A percentile compares a stretch with the other conserved stretches of the same genome.
These are phyloP conservation scores for Ogataea parapolymorpha DNA, from an alignment of 805 yeast species.

Conservation along the genomic window DNA sequence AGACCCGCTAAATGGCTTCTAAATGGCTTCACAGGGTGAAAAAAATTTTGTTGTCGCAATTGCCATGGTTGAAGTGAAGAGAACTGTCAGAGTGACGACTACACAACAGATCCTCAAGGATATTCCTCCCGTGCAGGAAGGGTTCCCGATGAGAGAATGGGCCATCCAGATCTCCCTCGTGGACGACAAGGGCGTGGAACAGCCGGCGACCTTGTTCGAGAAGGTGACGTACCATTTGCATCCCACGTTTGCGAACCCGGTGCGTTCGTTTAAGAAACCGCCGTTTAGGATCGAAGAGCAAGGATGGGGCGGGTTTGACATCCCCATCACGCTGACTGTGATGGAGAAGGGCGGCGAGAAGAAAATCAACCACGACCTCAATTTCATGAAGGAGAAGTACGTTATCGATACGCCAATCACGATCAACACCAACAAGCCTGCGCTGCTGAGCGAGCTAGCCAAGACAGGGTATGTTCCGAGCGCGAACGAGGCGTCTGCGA, in stretches of 20 bases:
- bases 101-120: slow-evolving; percentile 79
- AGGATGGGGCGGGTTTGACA: slow-evolving; percentile 98
- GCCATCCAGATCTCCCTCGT: slow-evolving; percentile 70
- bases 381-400: slow-evolving; percentile 75
- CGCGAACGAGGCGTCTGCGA: slow-evolving; percentile 30
- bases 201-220: slow-evolving; percentile 86
- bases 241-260: slow-evolving; percentile 92
- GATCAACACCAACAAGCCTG: slow-evolving; percentile 74
- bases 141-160: slow-evolving; percentile 95
- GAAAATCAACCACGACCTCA: slow-evolving; percentile 83
- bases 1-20: no score
- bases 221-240: slow-evolving; percentile 91
- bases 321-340: slow-evolving; percentile 72
- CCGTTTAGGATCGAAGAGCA: slow-evolving; percentile 88
- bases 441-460: slow-evolving; percentile 63
- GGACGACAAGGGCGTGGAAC: slow-evolving; percentile 74
- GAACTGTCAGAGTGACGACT: slow-evolving; percentile 86
- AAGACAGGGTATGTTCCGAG: slow-evolving; percentile 81
- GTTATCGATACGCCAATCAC: slow-evolving; percentile 72
- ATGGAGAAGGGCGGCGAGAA: slow-evolving; percentile 88
- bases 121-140: slow-evolving; percentile 80
- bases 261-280: slow-evolving; percentile 69
- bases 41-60: slow-evolving; percentile 10
- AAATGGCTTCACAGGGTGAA: slow-evolving; percentile 1
- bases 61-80: slow-evolving; percentile 54